Conservation (phyloP, 106 monocot genomes). For the Narthecium ossifragum region DNA sequence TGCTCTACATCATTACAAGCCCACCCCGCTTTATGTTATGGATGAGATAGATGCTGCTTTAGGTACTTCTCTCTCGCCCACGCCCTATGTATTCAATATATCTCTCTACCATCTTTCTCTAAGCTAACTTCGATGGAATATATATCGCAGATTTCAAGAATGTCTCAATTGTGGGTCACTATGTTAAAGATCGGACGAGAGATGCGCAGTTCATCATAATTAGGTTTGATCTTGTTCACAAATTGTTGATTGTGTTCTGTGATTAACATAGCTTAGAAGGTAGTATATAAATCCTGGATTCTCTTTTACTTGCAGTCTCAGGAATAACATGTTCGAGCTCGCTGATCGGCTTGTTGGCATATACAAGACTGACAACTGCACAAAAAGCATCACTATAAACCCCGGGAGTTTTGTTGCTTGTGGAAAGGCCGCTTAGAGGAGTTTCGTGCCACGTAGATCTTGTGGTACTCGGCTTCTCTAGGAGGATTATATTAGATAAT, state of each 20-base stretch:
- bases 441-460: too few species aligned
- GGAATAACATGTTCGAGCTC: slow-evolving; percentile 99
- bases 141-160: slow-evolving; percentile 84
- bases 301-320: slow-evolving; percentile 43
- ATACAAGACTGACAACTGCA: slow-evolving; percentile 99
- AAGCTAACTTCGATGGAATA: background rate
- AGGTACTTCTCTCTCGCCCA: slow-evolving; percentile 31
- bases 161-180: slow-evolving; percentile 97
- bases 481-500: too few species aligned
- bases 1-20: slow-evolving; percentile 99
- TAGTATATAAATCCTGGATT: too few species aligned
- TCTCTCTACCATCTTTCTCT: background rate
- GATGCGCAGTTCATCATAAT: slow-evolving; percentile 98
- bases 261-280: too few species aligned
- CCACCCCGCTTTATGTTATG: slow-evolving; percentile 96
- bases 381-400: slow-evolving; percentile 90
- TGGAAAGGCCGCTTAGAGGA: too few species aligned
- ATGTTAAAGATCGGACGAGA: slow-evolving; percentile 53
- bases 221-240: slow-evolving; percentile 30
- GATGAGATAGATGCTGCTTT: slow-evolving; percentile 99
- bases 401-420: slow-evolving; percentile 57
- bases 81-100: background rate
- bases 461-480: too few species aligned
- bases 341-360: slow-evolving; percentile 94
- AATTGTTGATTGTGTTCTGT: background rate